Evolutionary conservation across 306 rosid species (phyloP), one percentile per base, ranked within the genome.

Genomic region (Vachellia collinsii): DNA sequence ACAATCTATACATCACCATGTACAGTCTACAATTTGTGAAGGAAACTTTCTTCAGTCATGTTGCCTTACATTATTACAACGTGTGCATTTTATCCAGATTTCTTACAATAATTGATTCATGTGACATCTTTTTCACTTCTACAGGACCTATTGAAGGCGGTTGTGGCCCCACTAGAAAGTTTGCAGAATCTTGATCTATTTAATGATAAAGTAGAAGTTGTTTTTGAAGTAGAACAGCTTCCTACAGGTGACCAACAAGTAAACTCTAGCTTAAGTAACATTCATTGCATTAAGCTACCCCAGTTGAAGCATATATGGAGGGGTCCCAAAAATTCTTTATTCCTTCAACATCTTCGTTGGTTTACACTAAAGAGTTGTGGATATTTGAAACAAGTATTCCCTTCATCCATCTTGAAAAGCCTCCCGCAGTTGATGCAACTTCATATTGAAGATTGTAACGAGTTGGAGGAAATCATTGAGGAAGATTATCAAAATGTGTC

Each of bases 161-260:
- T n/a, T n/a, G n/a, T n/a, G n/a, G n/a, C n/a, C n/a, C n/a, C n/a
- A n/a, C n/a, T n/a, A n/a, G n/a, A n/a, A n/a, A n/a, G n/a, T n/a
- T n/a, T n/a, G n/a, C n/a, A n/a, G n/a, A 0, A 0, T 0, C 68
- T 62, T 29, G 0, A 1, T 11, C 17, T 25, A 29, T 0, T 3
- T 5, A 39, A 13, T 23, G 11, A 11, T 10, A 7, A 23, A 59
- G 14, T 59, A 34, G 46, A 72, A 34, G 63, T 56, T 17, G 20
- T 50, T 34, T 72, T 72, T 17, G 16, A 48, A 8, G 19, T 14
- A 2, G 63, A 72, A 50, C 13, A 23, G 3, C 16, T 59, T 59
- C 66, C 37, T 11, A 11, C 4, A 37, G 23, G 23, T 59, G 17
- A 0, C 16, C 47, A 6, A 72, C 64, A 17, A 48, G 25, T 72